phyloP scores from a whole-genome alignment of 805 yeast genomes.

The Hanseniaspora nectarophila region DNA sequence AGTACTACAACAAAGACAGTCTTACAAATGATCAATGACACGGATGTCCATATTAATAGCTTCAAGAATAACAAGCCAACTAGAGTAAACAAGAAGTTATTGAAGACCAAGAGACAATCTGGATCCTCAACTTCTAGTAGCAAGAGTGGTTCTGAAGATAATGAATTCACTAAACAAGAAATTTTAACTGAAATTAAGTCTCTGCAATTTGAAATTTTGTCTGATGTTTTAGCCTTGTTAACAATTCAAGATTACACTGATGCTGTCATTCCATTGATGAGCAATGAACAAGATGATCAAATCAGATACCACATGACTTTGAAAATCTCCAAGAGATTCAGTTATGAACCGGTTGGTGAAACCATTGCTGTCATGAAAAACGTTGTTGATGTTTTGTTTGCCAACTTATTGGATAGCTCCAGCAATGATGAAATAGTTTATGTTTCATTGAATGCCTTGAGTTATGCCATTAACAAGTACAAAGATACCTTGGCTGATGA shows the following conservation, averaged over 20 bases:
- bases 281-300: slow-evolving; percentile 27
- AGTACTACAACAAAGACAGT: slow-evolving; percentile 21
- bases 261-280: slow-evolving; percentile 40
- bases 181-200: slow-evolving; percentile 27
- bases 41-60: slow-evolving; percentile 11
- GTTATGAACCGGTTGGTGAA: slow-evolving; percentile 43
- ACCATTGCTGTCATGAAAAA: slow-evolving; percentile 40
- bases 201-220: slow-evolving; percentile 45
- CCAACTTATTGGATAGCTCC: slow-evolving; percentile 27
- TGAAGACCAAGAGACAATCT: slow-evolving; percentile 12
- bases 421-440: slow-evolving; percentile 43
- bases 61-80: background rate
- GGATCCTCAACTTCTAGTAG: slow-evolving; percentile 20
- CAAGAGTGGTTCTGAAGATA: slow-evolving; percentile 19
- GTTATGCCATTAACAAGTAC: slow-evolving; percentile 52
- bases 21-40: slow-evolving; percentile 21
- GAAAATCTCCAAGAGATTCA: slow-evolving; percentile 57
- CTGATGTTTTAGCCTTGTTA: slow-evolving; percentile 52
- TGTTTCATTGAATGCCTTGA: slow-evolving; percentile 56
- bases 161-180: slow-evolving; percentile 13
- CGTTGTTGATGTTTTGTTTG: slow-evolving; percentile 41
- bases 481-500: slow-evolving; percentile 39
- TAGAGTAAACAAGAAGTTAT: slow-evolving; percentile 12
- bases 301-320: slow-evolving; percentile 51
- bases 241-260: slow-evolving; percentile 64